Evolutionary conservation across 1,284 basidiomycete species (phyloP).

Genomic region (Hymenochaete sp.): DNA sequence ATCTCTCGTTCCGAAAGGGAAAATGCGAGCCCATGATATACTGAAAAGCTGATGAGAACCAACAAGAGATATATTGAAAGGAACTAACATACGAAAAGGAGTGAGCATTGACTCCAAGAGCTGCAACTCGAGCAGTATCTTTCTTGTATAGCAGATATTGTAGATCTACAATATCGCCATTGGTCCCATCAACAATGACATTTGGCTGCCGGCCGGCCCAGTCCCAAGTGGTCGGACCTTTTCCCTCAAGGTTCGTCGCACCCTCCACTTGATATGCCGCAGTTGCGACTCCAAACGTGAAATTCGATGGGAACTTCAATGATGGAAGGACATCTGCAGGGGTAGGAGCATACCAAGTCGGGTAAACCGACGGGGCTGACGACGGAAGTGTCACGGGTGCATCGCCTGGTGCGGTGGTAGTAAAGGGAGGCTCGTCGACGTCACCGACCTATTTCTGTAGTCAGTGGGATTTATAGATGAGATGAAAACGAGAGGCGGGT

Average conservation of each 20-base stretch:
- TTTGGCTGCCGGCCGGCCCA: slow-evolving; percentile 36
- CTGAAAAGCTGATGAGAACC: slow-evolving; percentile 20
- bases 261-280: slow-evolving; percentile 44
- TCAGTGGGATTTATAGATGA: too few species aligned
- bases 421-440: slow-evolving; percentile 36
- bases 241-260: slow-evolving; percentile 38
- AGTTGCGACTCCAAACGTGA: slow-evolving; percentile 41
- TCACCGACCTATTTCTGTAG: slow-evolving; percentile 39
- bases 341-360: slow-evolving; percentile 35
- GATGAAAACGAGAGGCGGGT: too few species aligned
- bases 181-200: slow-evolving; percentile 10
- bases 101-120: slow-evolving; percentile 40
- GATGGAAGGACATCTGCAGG: slow-evolving; percentile 34
- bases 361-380: slow-evolving; percentile 37
- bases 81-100: slow-evolving; percentile 36
- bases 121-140: slow-evolving; percentile 37
- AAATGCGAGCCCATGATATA: slow-evolving; percentile 41
- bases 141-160: slow-evolving; percentile 43
- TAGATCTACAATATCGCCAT: slow-evolving; percentile 34
- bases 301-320: slow-evolving; percentile 34
- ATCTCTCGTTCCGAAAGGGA: slow-evolving; percentile 38
- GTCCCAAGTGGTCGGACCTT: slow-evolving; percentile 41
- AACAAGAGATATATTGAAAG: background rate
- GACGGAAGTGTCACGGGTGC: slow-evolving; percentile 34
- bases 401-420: slow-evolving; percentile 33